A percentile compares a stretch with the other conserved stretches of the same genome.
These are phyloP conservation scores for Cavenderia fasciculata DNA, from an alignment of 78 protist genomes.

Conservation along the genomic window DNA sequence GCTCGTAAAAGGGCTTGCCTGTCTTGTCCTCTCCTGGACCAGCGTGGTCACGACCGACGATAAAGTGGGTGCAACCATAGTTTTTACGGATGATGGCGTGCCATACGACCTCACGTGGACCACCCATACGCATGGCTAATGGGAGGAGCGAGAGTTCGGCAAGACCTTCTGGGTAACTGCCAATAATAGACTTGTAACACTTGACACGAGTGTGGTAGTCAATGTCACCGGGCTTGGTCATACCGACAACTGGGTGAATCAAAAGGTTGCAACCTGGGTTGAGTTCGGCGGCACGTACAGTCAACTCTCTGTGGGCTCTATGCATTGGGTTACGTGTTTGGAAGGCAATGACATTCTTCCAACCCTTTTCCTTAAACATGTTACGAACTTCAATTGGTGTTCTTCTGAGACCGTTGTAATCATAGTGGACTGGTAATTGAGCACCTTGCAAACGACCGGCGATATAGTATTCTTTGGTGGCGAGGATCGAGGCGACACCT, in stretches of 20 bases:
- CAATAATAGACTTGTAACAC: slow-evolving; percentile 85
- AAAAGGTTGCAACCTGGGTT: slow-evolving; percentile 81
- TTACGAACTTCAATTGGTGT: slow-evolving; percentile 92
- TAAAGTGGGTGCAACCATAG: slow-evolving; percentile 95
- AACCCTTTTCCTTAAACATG: slow-evolving; percentile 47
- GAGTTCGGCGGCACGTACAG: slow-evolving; percentile 76
- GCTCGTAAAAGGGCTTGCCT: slow-evolving; percentile 91
- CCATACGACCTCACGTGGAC: slow-evolving; percentile 97
- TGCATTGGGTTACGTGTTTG: slow-evolving; percentile 97
- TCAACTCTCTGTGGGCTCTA: slow-evolving; percentile 88
- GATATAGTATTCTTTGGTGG: slow-evolving; percentile 85
- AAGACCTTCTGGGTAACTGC: slow-evolving; percentile 75
- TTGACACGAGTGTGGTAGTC: slow-evolving; percentile 90
- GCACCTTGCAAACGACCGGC: slow-evolving; percentile 84
- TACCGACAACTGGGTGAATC: slow-evolving; percentile 96
- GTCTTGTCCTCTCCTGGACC: slow-evolving; percentile 87
- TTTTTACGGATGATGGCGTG: slow-evolving; percentile 97
- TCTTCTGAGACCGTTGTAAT: slow-evolving; percentile 19
- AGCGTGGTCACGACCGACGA: slow-evolving; percentile 97
- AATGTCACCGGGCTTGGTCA: slow-evolving; percentile 95
- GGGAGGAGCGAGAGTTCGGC: slow-evolving; percentile 73
- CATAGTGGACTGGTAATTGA: slow-evolving; percentile 69
- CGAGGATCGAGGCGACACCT: slow-evolving; percentile 83
- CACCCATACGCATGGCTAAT: slow-evolving; percentile 89
- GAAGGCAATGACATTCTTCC: slow-evolving; percentile 89